Conservation (phyloP, 305 asterid species). For the Rubia balearica region DNA sequence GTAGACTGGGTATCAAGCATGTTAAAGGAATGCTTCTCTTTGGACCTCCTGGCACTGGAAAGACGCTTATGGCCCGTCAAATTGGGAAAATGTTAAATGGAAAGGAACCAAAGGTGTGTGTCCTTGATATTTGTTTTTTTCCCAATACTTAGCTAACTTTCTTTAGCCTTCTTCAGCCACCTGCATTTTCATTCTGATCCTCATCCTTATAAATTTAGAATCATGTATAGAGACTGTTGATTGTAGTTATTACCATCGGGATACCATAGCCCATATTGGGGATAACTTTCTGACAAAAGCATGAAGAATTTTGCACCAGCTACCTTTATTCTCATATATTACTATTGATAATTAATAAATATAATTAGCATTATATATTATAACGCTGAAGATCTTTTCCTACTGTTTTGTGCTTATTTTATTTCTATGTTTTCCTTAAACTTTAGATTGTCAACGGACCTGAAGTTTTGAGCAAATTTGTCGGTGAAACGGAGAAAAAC, state of each 20-base stretch:
- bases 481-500: slow-evolving; percentile 99
- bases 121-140: slow-evolving; percentile 1
- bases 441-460: slow-evolving; percentile 97
- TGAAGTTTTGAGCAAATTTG: slow-evolving; percentile 93
- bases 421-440: slow-evolving; percentile 1
- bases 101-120: slow-evolving; percentile 91
- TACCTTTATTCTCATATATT: not conserved
- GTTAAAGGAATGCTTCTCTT: slow-evolving; percentile 96
- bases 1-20: slow-evolving; percentile 93
- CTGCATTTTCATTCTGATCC: not conserved
- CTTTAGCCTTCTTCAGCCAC: not conserved
- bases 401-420: not conserved
- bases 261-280: not conserved
- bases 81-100: slow-evolving; percentile 97
- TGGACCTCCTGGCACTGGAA: slow-evolving; percentile 99
- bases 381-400: not conserved
- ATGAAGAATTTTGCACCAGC: no score
- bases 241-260: not conserved
- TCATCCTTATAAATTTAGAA: not conserved
- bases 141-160: not conserved
- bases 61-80: slow-evolving; percentile 99
- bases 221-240: not conserved
- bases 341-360: not conserved
- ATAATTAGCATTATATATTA: not conserved
- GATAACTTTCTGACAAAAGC: not conserved